Evolutionary conservation across 768 basidiomycete species (phyloP).

Genomic region (Kwoniella pini): DNA sequence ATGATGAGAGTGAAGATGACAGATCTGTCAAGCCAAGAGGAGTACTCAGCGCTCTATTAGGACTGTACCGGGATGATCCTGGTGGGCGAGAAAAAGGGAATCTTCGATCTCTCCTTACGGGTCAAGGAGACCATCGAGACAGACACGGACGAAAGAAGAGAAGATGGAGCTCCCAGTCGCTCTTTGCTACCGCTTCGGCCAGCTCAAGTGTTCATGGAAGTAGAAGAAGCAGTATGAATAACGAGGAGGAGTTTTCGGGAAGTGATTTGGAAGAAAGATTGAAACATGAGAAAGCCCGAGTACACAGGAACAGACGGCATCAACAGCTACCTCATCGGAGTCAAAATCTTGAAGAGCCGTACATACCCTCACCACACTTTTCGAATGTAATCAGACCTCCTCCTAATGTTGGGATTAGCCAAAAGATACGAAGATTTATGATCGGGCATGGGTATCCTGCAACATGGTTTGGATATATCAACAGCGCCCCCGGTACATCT

Average conservation of each 20-base stretch:
- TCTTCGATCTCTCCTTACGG: constrained; percentile 3
- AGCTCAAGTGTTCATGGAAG: constrained; percentile 5
- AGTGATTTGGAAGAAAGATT: background rate
- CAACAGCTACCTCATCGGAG: constrained; percentile 27
- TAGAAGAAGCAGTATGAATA: constrained; percentile 4
- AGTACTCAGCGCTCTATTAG: constrained; percentile 21
- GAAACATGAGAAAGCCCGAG: constrained; percentile 1
- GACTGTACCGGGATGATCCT: constrained; percentile 16
- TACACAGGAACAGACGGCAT: constrained; percentile 22
- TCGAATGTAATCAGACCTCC: constrained; percentile 27
- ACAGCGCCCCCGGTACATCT: background rate
- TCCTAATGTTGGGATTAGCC: constrained; percentile 23
- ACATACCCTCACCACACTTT: constrained; percentile 37
- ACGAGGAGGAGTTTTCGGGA: background rate
- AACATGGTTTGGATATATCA: constrained; percentile 22
- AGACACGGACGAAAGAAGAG: constrained; percentile 1
- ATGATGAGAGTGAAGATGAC: constrained; percentile 9
- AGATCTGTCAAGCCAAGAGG: background rate
- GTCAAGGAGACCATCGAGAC: background rate
- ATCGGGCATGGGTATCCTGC: constrained; percentile 7
- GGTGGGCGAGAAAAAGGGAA: constrained; percentile 2
- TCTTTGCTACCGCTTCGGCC: constrained; percentile 16
- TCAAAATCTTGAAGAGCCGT: constrained; percentile 41
- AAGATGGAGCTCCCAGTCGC: constrained; percentile 19
- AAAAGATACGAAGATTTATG: constrained; percentile 22